Percentiles rank a stretch among this genome's conserved stretches.
Conservation (phyloP, 768 basidiomycete species). For the Rhodotorula kratochvilovae region DNA sequence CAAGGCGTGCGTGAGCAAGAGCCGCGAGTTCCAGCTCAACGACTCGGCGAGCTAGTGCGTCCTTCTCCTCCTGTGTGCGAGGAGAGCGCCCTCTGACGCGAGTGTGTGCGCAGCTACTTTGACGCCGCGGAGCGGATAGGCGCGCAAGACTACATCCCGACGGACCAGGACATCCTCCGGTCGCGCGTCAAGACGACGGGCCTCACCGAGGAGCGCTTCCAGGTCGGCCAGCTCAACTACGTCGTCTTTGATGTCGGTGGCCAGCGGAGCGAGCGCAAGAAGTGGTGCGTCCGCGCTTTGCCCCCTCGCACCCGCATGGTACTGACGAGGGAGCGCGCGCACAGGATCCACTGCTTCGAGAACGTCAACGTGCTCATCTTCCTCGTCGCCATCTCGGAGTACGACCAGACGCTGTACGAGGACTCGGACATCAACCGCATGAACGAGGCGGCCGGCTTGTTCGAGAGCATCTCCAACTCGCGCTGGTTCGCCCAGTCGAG, state of each 20-base stretch:
- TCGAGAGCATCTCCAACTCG: constrained; percentile 97
- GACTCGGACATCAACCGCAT: constrained; percentile 66
- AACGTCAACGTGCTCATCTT: constrained; percentile 92
- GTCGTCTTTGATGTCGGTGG: constrained; percentile 82
- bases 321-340: not conserved
- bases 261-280: constrained; percentile 81
- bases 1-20: constrained; percentile 73
- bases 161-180: constrained; percentile 90
- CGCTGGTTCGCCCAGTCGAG: constrained; percentile 95
- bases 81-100: no score
- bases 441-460: constrained; percentile 92
- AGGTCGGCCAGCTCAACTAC: constrained; percentile 63
- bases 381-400: constrained; percentile 88
- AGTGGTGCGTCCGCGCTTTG: constrained; percentile 55
- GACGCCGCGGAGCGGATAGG: constrained; percentile 83
- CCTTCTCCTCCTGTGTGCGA: no score
- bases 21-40: constrained; percentile 93
- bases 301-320: not conserved
- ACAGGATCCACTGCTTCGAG: constrained; percentile 80
- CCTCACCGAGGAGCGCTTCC: constrained; percentile 95
- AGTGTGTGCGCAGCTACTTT: constrained; percentile 72
- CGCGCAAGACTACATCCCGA: constrained; percentile 67
- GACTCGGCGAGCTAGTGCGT: constrained; percentile 80
- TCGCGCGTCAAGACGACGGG: constrained; percentile 96
- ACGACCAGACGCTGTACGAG: constrained; percentile 79